phyloP scores from a whole-genome alignment of 768 basidiomycete genomes.

The Lentinula guzmanii region DNA sequence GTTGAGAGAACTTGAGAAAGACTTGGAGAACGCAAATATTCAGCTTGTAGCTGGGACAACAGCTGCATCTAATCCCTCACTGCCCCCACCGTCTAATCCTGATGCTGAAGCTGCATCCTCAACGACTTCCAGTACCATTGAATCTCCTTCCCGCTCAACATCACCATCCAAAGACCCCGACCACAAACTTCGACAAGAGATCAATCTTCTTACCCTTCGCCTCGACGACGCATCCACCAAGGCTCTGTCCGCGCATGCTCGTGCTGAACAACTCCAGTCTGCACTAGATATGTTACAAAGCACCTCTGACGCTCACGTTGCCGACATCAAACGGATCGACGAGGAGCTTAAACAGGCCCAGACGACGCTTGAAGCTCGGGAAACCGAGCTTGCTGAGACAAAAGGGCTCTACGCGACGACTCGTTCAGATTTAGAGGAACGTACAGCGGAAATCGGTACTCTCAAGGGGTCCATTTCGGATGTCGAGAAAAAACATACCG shows the following conservation, averaged over 20 bases:
- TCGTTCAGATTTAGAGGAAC: conserved; percentile 38
- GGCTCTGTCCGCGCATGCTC: neutral
- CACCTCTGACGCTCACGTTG: neutral
- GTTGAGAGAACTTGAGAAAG: neutral
- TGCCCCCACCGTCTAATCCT: neutral
- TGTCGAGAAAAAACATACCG: conserved; percentile 38
- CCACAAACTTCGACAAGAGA: neutral
- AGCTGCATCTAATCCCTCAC: neutral
- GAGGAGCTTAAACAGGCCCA: neutral
- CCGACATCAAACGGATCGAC: neutral
- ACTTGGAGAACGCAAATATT: neutral
- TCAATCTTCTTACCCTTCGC: neutral
- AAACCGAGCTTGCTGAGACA: conserved; percentile 20
- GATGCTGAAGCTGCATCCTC: neutral
- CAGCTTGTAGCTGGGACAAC: neutral
- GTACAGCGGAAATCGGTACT: conserved; percentile 54
- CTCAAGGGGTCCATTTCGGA: conserved; percentile 43
- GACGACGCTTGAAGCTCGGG: neutral
- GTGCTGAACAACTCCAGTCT: conserved; percentile 1
- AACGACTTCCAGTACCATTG: neutral
- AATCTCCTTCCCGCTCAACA: neutral
- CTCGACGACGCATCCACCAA: conserved; percentile 1
- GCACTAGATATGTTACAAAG: neutral
- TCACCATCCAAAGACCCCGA: conserved; percentile 1
- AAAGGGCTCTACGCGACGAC: conserved; percentile 10